Base-by-base conservation (phyloP, 495 filamentous ascomycete species). In the Annulohypoxylon nitens region DNA sequence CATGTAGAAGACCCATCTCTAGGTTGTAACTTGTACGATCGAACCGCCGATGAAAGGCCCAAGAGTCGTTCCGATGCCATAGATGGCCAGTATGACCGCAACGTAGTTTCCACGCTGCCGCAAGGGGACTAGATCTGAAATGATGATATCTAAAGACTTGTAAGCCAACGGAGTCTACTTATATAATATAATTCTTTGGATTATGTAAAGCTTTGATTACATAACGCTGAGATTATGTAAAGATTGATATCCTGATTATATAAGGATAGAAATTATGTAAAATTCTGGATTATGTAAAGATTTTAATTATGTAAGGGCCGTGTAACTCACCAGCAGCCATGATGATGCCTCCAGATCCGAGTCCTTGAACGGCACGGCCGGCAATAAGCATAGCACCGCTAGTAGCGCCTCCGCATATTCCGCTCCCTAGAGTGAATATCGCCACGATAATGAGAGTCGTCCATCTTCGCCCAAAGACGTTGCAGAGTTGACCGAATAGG, bases 331-430 rank as follows among this genome's bases (percentile, higher is more conserved):
- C 41, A 45, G n/a, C 88, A 68, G 95, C 78, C 9, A 90, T 88
- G 12, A 93, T 85, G 37, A 94, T 85, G 1, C 93, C 93, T 66
- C 92, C 93, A 37, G 90, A 90, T 9, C 92, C 93, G 12, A 90
- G 80, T 60, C 93, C 93, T 75, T 95, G 93, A 37, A 96, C 82
- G 0, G 89, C 88, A 75, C 93, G 83, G n/a, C 91, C 93, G 2
- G 86, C 86, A 39, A 96, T 85, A 43, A 95, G 84, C 87, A 93
- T 92, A 1, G 61, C 67, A n/a, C 75, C 75, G 20, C 41, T 77
- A 3, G 54, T 74, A 0, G 80, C 70, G 4, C 69, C 67, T 0
- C 80, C 79, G 16, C 76, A 69, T 2, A 85, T 76, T 3, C 81
- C 77, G 4, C 81, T 78, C 0, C 83, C 84, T 16, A 82, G 41